A percentile compares a stretch with the other conserved stretches of the same genome.
Conservation (phyloP, 2,329 filamentous ascomycete genomes). For the Cordyceps tenuipes region DNA sequence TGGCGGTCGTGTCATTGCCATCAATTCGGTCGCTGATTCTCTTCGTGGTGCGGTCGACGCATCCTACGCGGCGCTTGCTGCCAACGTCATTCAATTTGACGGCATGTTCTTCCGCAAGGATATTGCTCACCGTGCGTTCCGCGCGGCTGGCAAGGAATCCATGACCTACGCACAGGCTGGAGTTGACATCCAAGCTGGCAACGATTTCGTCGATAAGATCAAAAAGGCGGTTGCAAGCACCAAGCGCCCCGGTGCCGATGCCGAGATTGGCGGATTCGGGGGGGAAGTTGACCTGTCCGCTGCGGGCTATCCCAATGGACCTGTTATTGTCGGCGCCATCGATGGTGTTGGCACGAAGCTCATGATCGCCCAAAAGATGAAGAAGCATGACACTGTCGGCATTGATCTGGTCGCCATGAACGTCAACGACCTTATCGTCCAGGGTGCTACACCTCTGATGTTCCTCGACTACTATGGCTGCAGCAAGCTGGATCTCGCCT, state of each 20-base stretch:
- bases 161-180: slow-evolving; percentile 91
- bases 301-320: slow-evolving; percentile 65
- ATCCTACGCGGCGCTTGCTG: slow-evolving; percentile 76
- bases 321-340: slow-evolving; percentile 85
- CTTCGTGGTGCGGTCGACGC: slow-evolving; percentile 76
- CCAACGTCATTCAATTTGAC: slow-evolving; percentile 63
- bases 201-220: slow-evolving; percentile 85
- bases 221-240: slow-evolving; percentile 84
- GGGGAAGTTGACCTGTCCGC: slow-evolving; percentile 54
- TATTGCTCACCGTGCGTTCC: slow-evolving; percentile 73
- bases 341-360: slow-evolving; percentile 96
- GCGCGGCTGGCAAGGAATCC: slow-evolving; percentile 36
- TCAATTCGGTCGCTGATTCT: slow-evolving; percentile 65
- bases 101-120: slow-evolving; percentile 90
- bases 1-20: slow-evolving; percentile 87
- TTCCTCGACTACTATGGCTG: slow-evolving; percentile 98
- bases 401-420: slow-evolving; percentile 99
- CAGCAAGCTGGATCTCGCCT: slow-evolving; percentile 71
- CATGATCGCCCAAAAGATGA: slow-evolving; percentile 84
- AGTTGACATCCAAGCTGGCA: slow-evolving; percentile 90
- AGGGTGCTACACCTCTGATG: slow-evolving; percentile 88
- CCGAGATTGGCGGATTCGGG: slow-evolving; percentile 91
- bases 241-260: slow-evolving; percentile 76
- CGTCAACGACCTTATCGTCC: slow-evolving; percentile 93
- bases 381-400: slow-evolving; percentile 88